Evolutionary conservation across 2,329 filamentous ascomycete species (phyloP), one percentile per base, ranked within the genome.

Genomic region (Trichoderma guizhouense): DNA sequence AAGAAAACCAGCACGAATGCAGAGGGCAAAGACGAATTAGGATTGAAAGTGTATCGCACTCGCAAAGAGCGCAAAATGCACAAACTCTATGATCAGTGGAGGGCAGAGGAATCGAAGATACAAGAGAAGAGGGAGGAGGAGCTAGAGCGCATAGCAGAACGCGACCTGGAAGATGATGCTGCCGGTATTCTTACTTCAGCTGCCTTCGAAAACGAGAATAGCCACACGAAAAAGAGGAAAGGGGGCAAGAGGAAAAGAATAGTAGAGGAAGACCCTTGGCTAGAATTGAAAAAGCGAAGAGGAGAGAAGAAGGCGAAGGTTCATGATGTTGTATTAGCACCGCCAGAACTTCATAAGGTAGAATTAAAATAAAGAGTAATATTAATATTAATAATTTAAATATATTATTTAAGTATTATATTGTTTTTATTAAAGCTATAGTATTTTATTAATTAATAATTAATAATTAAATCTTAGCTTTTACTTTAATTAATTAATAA

Each of bases 41-140:
- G 92, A 0, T 78, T 91, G 9, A 92, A 93, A 78, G 87, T 90
- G 21, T 87, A 89, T 74, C 86, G 89, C 66, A 98, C 95, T 7
- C 92, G 91, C 80, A 96, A 95, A 78, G 95, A 98, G 83, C 92
- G 90, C 79, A 91, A 92, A 75, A 91, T 98, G 85, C 90, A 91
- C 76, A 93, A 93, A 78, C 86, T 93, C 74, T 93, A 95, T 79
- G 91, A 92, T 58, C 93, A 95, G 76, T 94, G 92, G 87, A 85
- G 87, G 68, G 90, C 90, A 75, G 88, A 91, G 76, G 91, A 92
- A 26, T 84, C 84, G 66, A 89, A 89, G 78, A 84, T 90, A 55
- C 84, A 89, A 74, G 90, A 91, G 65, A 85, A 88, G 76, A 88
- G 87, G 69, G 90, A 91, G 60, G 91, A 93, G 65, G 89, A 91